A percentile compares a stretch with the other conserved stretches of the same genome.
Conservation (phyloP, 208 protist genomes). For the Crithidia mellificae region DNA sequence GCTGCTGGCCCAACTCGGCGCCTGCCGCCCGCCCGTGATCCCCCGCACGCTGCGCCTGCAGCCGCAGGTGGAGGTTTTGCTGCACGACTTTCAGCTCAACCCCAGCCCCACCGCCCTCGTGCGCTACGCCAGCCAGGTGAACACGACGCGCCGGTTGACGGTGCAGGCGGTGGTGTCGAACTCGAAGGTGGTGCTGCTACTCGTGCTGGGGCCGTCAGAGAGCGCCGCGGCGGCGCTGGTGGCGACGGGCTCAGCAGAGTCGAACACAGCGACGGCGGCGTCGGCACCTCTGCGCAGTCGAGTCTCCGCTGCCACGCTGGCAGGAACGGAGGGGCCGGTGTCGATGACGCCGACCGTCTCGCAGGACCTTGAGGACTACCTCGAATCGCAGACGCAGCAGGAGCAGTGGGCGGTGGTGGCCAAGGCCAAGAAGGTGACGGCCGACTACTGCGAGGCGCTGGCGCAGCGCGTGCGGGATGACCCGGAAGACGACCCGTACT, state of each 20-base stretch:
- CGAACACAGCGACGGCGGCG: not conserved
- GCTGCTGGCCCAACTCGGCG: constrained; percentile 20
- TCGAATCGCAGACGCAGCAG: constrained; percentile 5
- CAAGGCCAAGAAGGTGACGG: constrained; percentile 54
- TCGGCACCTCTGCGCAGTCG: not conserved
- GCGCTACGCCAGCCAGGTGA: constrained; percentile 43
- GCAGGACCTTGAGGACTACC: not conserved
- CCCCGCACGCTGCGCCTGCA: constrained; percentile 12
- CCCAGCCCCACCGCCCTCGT: constrained; percentile 53
- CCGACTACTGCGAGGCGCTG: constrained; percentile 47
- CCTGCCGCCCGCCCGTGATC: constrained; percentile 24
- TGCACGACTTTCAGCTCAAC: constrained; percentile 60
- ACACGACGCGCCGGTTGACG: constrained; percentile 33
- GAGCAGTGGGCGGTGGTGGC: constrained; percentile 41
- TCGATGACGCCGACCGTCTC: constrained; percentile 9
- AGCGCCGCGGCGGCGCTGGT: constrained; percentile 4
- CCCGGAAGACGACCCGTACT: constrained; percentile 51
- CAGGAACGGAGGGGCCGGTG: not conserved
- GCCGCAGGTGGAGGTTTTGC: constrained; percentile 26
- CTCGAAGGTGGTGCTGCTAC: constrained; percentile 49
- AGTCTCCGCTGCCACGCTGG: no score
- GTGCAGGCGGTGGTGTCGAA: constrained; percentile 59
- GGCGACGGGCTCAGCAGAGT: not conserved
- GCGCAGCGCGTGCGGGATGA: constrained; percentile 40
- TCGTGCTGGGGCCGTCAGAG: constrained; percentile 26